Evolutionary conservation across 495 filamentous ascomycete genomes (phyloP).

Genomic region (Daldinia caldariorum): DNA sequence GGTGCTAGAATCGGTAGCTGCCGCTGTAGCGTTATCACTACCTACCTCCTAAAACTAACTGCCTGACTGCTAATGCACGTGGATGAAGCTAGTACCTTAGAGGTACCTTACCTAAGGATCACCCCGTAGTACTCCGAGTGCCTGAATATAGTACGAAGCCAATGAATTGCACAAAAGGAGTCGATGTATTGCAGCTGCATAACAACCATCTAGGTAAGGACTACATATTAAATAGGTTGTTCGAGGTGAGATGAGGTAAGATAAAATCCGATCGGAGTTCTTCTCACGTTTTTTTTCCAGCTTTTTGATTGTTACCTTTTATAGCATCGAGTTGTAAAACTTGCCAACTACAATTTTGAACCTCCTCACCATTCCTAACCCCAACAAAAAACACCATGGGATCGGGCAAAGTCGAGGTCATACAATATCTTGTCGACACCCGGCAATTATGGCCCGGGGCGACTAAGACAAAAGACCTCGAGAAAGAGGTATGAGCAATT

Average conservation of each 20-base stretch:
- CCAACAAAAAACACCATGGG: constrained; percentile 32
- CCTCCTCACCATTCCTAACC: constrained; percentile 1
- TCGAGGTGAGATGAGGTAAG: constrained; percentile 19
- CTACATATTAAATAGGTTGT: not conserved
- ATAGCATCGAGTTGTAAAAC: not conserved
- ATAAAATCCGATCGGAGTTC: constrained; percentile 21
- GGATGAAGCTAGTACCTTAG: constrained; percentile 7
- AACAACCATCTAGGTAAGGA: not conserved
- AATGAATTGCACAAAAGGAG: constrained; percentile 34
- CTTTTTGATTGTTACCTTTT: not conserved
- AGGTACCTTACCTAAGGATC: constrained; percentile 3
- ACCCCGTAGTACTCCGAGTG: no score
- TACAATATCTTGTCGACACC: constrained; percentile 62
- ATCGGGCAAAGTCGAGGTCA: constrained; percentile 42
- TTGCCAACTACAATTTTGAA: constrained; percentile 1
- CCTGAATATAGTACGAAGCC: not conserved
- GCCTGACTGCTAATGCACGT: not conserved
- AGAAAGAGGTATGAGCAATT: constrained; percentile 50
- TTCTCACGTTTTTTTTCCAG: constrained; percentile 8
- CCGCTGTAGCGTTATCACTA: constrained; percentile 3
- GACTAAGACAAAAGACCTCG: constrained; percentile 53
- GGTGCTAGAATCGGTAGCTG: constrained; percentile 24
- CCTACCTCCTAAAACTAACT: no score
- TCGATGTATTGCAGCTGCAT: constrained; percentile 16
- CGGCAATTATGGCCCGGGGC: constrained; percentile 55